Evolutionary conservation across 768 basidiomycete species (phyloP), one percentile per base, ranked within the genome.

Genomic region (Brasilioporus rufonigricans): DNA sequence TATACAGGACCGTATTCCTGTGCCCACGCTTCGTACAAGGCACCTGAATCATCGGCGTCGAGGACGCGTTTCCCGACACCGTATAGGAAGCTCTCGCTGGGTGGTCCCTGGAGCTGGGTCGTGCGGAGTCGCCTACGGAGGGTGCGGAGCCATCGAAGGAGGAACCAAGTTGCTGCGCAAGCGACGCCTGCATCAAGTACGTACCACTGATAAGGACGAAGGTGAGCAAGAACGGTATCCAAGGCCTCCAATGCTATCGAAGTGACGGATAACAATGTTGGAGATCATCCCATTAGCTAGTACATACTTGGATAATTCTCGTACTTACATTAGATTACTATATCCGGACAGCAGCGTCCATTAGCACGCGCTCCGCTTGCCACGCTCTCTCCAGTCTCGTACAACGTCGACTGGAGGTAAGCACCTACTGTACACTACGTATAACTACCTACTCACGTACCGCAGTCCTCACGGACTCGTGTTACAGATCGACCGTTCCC

Each of bases 51-150:
- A 0, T 43, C 33, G 0, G 59, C 48, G 7, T 36, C 11, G n/a
- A 46, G 10, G 18, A 57, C 32, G 12, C 44, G 51, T n/a, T 52
- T 56, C 5, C 52, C 54, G 1, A 62, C 55, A 2, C 65, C 67
- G 10, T 54, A 69, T 10, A 63, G 13, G 19, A 65, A 52, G 24
- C 57, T 59, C 16, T 47, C 36, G 13, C 56, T 58, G 3, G 60
- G 57, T 24, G 66, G 66, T 12, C 66, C 66, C 26, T 40, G 41
- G 1, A 68, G 55, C 13, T 24, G 21, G 1, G 64, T 62, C 10
- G 47, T 64, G 11, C 33, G 56, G 13, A 39, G 16, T 33, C 10
- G 45, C 6, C 1, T 76, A n/a, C 79, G 9, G 72, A 74, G 57
- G 78, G 51, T 35, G 12, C 43, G 58, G 16, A 59, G 3, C 36